Evolutionary conservation across 768 basidiomycete species (phyloP).

Genomic region (Naganishia vishniacii): DNA sequence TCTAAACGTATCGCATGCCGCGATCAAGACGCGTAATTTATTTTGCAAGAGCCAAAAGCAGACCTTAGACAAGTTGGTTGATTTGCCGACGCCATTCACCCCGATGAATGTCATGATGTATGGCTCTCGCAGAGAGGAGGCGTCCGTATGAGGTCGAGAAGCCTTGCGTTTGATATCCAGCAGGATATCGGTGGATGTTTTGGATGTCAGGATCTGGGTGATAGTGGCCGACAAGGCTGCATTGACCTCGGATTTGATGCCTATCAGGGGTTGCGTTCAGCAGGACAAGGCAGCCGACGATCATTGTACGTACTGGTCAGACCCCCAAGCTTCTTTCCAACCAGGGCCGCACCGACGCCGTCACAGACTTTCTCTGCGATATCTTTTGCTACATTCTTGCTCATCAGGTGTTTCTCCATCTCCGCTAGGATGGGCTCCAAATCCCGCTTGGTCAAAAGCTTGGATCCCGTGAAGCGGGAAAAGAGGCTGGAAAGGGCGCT

Average conservation of each 20-base stretch:
- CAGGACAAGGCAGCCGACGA: background rate
- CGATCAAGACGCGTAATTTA: slow-evolving; percentile 83
- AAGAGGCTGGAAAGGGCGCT: slow-evolving; percentile 55
- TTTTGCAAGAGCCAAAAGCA: slow-evolving; percentile 99
- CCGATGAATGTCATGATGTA: slow-evolving; percentile 96
- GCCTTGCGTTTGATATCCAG: slow-evolving; percentile 87
- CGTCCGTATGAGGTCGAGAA: slow-evolving; percentile 49
- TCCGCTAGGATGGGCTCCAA: slow-evolving; percentile 78
- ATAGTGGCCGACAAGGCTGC: slow-evolving; percentile 75
- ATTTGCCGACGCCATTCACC: slow-evolving; percentile 98
- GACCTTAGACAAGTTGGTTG: slow-evolving; percentile 94
- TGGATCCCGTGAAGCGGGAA: slow-evolving; percentile 73
- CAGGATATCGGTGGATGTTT: slow-evolving; percentile 91
- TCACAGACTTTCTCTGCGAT: slow-evolving; percentile 93
- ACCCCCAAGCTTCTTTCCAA: slow-evolving; percentile 84
- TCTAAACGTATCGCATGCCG: slow-evolving; percentile 97
- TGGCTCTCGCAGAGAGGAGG: slow-evolving; percentile 60
- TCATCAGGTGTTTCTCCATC: slow-evolving; percentile 98
- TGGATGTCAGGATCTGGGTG: slow-evolving; percentile 90
- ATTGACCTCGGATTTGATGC: slow-evolving; percentile 76
- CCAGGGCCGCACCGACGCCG: slow-evolving; percentile 78
- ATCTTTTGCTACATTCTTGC: slow-evolving; percentile 95
- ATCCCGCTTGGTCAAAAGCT: slow-evolving; percentile 73
- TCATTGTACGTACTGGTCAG: slow-evolving; percentile 65
- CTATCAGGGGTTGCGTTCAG: slow-evolving; percentile 50